Conservation (phyloP, 176 grass and related monocot species). For the Oryza brachyantha region DNA sequence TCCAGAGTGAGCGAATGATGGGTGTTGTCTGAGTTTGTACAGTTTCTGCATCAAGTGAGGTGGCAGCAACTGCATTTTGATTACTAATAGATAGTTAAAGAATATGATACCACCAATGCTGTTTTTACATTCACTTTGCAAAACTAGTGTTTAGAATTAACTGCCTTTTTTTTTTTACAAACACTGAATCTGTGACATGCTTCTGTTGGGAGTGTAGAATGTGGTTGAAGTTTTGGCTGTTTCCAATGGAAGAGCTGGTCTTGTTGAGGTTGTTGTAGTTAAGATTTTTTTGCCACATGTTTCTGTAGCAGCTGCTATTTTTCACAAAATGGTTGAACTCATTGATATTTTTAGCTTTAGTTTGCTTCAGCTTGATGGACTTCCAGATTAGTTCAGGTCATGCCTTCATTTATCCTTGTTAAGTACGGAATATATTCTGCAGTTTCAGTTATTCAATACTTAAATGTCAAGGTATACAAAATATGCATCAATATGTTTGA, state of each 20-base stretch:
- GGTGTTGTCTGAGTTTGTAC: slow-evolving; percentile 19
- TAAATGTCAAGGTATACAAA: neutral
- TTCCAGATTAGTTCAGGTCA: neutral
- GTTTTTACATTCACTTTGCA: neutral
- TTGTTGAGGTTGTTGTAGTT: neutral
- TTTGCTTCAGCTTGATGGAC: neutral
- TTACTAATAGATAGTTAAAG: slow-evolving; percentile 1
- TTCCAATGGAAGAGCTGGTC: neutral
- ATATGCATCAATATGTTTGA: neutral
- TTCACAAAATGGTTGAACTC: neutral
- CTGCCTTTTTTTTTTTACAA: slow-evolving; percentile 2
- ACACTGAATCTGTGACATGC: neutral
- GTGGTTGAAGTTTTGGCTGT: slow-evolving; percentile 15
- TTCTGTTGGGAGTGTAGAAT: neutral
- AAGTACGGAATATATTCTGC: neutral
- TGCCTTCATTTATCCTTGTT: neutral
- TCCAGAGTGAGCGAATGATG: slow-evolving; percentile 4
- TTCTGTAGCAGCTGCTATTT: neutral
- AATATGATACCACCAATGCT: neutral
- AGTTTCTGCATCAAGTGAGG: neutral
- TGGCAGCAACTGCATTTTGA: slow-evolving; percentile 4
- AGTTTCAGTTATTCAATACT: neutral
- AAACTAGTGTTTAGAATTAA: neutral
- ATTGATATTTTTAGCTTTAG: neutral
- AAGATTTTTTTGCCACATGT: neutral